Evolutionary conservation across 192 early-diverging fungal species (phyloP), one percentile per base, ranked within the genome.

Genomic region (Coemansia sp.): DNA sequence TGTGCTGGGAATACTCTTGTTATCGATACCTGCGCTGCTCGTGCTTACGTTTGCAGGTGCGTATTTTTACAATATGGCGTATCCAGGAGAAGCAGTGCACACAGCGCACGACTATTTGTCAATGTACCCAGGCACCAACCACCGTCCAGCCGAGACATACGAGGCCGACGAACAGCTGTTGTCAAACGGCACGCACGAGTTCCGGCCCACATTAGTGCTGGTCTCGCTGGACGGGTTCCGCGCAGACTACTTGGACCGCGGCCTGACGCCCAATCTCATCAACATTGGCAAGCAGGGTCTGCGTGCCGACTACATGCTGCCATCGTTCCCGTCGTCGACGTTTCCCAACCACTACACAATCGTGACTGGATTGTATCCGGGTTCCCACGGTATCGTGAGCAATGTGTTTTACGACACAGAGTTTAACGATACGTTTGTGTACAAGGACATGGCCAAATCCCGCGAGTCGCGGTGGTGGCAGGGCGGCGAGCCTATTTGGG

Each of bases 281-380:
- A 31, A 58, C 1, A 57, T 83, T 14, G 71, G 71, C 31, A 43
- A 57, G 14, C 43, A 68, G 31, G 81, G 82, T 2, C 69, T 83
- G 21, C 74, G 75, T 8, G 80, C 80, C 0, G 75, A 76, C 59
- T 84, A 74, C 66, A 72, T 85, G 71, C 29, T 66, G 4, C 82
- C 83, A 4, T 75, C 69, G 53, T 84, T 80, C 50, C 78, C 80
- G 21, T 86, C 85, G 22, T 84, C 92, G 38, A 96, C 96, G 0
- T 96, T 94, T 66, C 91, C 94, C 4, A 98, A 98, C 75, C 96
- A 98, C 75, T 96, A 93, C 71, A 85, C 92, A 1, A 77, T 98
- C 41, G 90, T 84, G 7, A 96, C 96, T 9, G 94, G 96, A n/a
- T 71, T 98, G 35, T 96, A 94, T 68, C 94, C 96, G 2, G 90